Conservation (phyloP, 2,329 filamentous ascomycete genomes). For the Acrodontium crateriforme region DNA sequence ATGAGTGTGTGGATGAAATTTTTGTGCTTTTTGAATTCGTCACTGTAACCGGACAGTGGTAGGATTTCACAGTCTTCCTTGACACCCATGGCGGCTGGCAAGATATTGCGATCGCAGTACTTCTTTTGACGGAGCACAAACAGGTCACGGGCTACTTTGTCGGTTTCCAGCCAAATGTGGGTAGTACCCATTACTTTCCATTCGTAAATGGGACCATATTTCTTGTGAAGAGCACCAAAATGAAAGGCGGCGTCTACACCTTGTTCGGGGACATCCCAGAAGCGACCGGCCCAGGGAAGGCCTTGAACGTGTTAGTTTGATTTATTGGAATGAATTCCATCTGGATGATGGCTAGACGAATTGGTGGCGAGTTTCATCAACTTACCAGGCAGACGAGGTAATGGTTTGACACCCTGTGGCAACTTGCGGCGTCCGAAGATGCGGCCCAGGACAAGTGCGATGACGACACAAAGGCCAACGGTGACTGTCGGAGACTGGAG, state of each 20-base stretch:
- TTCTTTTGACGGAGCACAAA: slow-evolving; percentile 19
- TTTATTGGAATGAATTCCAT: background rate
- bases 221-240: slow-evolving; percentile 22
- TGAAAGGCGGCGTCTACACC: slow-evolving; percentile 22
- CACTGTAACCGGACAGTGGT: slow-evolving; percentile 20
- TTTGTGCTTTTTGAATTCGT: slow-evolving; percentile 14
- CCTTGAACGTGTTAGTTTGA: slow-evolving; percentile 6
- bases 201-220: slow-evolving; percentile 21
- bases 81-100: slow-evolving; percentile 21
- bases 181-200: slow-evolving; percentile 21
- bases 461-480: slow-evolving; percentile 3
- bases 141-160: slow-evolving; percentile 22
- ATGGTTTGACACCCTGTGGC: slow-evolving; percentile 11
- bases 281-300: slow-evolving; percentile 19
- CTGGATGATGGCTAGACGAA: background rate
- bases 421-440: slow-evolving; percentile 8
- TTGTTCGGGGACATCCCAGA: slow-evolving; percentile 20
- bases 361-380: slow-evolving; percentile 1
- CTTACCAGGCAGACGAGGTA: slow-evolving; percentile 10
- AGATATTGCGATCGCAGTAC: slow-evolving; percentile 22
- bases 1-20: slow-evolving; percentile 25
- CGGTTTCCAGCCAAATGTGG: slow-evolving; percentile 23
- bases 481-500: background rate
- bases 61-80: slow-evolving; percentile 20
- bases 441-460: slow-evolving; percentile 5